These are phyloP conservation scores for Yamadazyma dendronema DNA, from an alignment of 1,139 yeast genomes.

Conservation along the genomic window DNA sequence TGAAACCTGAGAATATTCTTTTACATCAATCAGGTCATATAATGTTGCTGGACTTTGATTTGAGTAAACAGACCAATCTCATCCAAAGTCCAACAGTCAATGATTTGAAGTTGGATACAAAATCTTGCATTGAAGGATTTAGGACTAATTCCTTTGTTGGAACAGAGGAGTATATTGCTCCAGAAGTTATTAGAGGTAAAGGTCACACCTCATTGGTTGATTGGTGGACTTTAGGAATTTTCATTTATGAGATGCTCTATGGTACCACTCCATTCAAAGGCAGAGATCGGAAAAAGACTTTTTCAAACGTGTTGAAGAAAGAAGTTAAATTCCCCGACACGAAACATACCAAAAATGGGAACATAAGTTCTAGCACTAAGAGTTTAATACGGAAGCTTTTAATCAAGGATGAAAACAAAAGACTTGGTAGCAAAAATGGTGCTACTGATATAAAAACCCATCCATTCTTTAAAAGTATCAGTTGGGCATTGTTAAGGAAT, in stretches of 20 bases:
- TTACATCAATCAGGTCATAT: conserved; percentile 96
- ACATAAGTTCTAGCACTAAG: conserved; percentile 71
- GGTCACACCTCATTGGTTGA: conserved; percentile 98
- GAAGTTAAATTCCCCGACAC: conserved; percentile 70
- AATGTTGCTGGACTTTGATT: conserved; percentile 95
- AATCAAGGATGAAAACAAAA: conserved; percentile 82
- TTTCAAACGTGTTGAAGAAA: conserved; percentile 78
- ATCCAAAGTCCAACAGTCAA: conserved; percentile 23
- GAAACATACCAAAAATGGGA: conserved; percentile 17
- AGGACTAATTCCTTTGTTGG: conserved; percentile 97
- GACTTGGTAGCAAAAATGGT: conserved; percentile 89
- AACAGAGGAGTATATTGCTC: conserved; percentile 97
- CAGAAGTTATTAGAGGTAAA: conserved; percentile 93
- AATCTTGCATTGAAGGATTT: conserved; percentile 92
- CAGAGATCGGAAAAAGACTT: conserved; percentile 79
- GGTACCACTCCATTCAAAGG: conserved; percentile 98
- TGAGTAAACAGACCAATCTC: conserved; percentile 78
- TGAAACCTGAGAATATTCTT: conserved; percentile 92
- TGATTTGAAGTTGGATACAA: conserved; percentile 63
- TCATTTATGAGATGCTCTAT: conserved; percentile 88
- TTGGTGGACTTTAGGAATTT: conserved; percentile 98
- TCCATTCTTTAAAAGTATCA: conserved; percentile 83
- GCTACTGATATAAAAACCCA: conserved; percentile 93
- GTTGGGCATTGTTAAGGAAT: conserved; percentile 92
- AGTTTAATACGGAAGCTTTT: conserved; percentile 75